These are phyloP conservation scores for Pseudopithomyces maydicus DNA, from an alignment of 2,329 filamentous ascomycete genomes.

Conservation along the genomic window DNA sequence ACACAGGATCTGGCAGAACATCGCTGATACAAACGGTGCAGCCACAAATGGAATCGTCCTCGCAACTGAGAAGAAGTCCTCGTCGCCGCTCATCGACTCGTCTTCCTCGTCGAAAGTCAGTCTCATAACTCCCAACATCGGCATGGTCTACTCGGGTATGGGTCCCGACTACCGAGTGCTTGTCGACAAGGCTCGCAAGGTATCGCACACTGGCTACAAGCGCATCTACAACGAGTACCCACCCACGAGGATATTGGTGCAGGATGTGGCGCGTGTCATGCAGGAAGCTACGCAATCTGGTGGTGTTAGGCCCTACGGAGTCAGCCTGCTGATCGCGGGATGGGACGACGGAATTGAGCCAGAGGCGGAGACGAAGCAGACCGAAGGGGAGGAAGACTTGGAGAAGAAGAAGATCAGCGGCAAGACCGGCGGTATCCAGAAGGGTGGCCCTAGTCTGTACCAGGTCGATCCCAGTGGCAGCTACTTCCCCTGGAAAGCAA, in stretches of 20 bases:
- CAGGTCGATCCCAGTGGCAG: constrained; percentile 98
- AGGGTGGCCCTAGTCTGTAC: constrained; percentile 96
- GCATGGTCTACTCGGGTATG: constrained; percentile 99
- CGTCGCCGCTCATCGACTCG: constrained; percentile 93
- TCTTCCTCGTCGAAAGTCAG: constrained; percentile 96
- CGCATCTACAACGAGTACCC: constrained; percentile 99
- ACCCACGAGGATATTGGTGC: constrained; percentile 98
- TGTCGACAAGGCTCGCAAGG: constrained; percentile 96
- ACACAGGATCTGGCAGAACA: not conserved
- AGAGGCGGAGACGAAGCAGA: constrained; percentile 69
- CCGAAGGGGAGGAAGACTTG: constrained; percentile 56
- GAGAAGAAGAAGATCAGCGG: constrained; percentile 74
- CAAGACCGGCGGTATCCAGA: constrained; percentile 94
- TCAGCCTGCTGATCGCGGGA: constrained; percentile 91
- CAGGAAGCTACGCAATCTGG: constrained; percentile 98
- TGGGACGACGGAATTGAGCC: constrained; percentile 98
- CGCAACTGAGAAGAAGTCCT: constrained; percentile 99
- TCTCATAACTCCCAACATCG: constrained; percentile 97
- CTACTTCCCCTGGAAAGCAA: constrained; percentile 99
- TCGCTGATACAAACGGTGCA: constrained; percentile 46
- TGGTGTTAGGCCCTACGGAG: constrained; percentile 95
- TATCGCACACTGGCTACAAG: constrained; percentile 98
- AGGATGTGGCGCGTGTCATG: constrained; percentile 97
- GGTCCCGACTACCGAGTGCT: constrained; percentile 97
- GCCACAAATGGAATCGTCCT: constrained; percentile 99